Base-by-base conservation (phyloP, 2,329 filamentous ascomycete species). In the Onygena corvina region DNA sequence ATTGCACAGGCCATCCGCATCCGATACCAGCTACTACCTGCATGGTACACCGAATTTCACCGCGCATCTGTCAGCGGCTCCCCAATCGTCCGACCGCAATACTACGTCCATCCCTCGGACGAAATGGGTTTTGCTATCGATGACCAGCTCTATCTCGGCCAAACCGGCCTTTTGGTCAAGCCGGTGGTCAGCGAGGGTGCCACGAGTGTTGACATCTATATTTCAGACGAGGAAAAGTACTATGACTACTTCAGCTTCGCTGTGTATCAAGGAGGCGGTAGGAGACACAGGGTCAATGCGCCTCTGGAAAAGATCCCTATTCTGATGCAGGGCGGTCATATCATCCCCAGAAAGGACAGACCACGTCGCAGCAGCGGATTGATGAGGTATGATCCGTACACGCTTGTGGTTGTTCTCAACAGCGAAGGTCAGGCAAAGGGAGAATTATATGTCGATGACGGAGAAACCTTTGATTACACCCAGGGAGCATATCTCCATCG, bases 11-110 rank as follows among this genome's bases (percentile, higher is more conserved):
- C 92, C 1, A 74, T 98, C 35, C 83, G 89, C 29, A 76, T 98
- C 35, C 80, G 92, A 46, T 98, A 98, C 67, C 80, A 83, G 54
- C 76, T 98, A 30, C 76, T 98, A 34, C 92, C 92, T 23, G 80
- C 86, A 1, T 96, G 89, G 89, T 98, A 98, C 67, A 96, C 90
- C 1, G 88, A 90, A 6, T 98, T 98, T 74, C 87, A 90, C 62
- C 81, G 93, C 60, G 87, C 92, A 9, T 83, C 86, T 58, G 75
- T 80, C 12, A 80, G 86, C 44, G 90, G 89, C 34, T 84, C 81
- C 49, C 92, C 92, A 0, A 90, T 98, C 58, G 74, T 98, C 49
- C 79, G 86, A 47, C 90, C 92, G 7, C 88, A 96, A 70, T 94
- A 89, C 70, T 96, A 90, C 71, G 84, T 87, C 1, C 86, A 94